Base-by-base conservation (phyloP, 345 rosid species). In the Lumnitzera littorea region DNA sequence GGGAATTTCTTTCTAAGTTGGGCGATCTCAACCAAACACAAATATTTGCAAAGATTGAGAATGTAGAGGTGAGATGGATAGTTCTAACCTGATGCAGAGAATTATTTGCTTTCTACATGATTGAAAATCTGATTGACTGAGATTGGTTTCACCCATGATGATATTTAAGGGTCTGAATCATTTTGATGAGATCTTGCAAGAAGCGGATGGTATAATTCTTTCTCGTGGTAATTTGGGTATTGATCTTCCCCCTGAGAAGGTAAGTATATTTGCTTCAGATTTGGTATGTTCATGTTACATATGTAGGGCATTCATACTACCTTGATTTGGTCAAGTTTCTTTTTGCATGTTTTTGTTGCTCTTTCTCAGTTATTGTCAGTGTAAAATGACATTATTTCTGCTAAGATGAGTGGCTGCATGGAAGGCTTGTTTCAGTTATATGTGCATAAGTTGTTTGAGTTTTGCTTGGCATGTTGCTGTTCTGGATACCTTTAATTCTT, bases 201-300 rank as follows among this genome's bases (percentile, higher is more conserved):
- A 80, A 83, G 97, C 99, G 56, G 97, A 90, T 75, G 99, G 99
- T 9, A 94, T 94, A 62, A 94, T 94, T 57, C 97, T 94, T 72
- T 94, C 99, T 29, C 91, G 97, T 73, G 99, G 99, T 15, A 94
- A 90, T 78, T 77, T 90, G 87, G 97, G 99, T 41, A 84, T 94
- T 31, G 99, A 90, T 84, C 87, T 94, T 58, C 99, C 99, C 20
- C 91, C 99, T 12, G 99, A 94, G 77, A 94, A 90, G 97, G 97
- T 90, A 41, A 57, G 60, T 66, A 13, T 75, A 56, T 50, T 66
- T 47, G 51, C 54, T 50, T 56, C 29, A 58, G 10, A 43, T 48
- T 17, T 36, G 43, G 43, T 36, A 36, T 36, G 43, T 36, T 36
- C 10, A 5, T 36, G 43, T 36, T 36, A 9, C 43, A 36, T 36